These are phyloP conservation scores for Akebia trifoliata DNA, from an alignment of 164 flowering plant species.

Conservation along the genomic window DNA sequence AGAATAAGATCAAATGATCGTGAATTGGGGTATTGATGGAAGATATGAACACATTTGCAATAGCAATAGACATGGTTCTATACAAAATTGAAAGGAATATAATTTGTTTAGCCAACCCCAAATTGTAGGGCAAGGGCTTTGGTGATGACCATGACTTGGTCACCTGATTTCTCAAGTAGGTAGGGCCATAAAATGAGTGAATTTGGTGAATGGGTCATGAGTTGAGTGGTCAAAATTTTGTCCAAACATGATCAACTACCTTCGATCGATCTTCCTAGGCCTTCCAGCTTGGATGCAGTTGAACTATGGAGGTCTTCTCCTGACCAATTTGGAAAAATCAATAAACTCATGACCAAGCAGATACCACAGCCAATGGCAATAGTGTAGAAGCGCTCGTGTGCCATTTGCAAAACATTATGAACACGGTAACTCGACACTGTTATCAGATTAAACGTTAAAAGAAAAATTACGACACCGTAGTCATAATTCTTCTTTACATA, in stretches of 20 bases:
- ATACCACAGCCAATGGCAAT: constrained; percentile 80
- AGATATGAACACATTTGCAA: too few species aligned
- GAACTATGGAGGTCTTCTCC: constrained; percentile 78
- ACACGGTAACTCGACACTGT: constrained; percentile 77
- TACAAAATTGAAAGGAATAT: too few species aligned
- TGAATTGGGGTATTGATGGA: too few species aligned
- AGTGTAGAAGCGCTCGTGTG: constrained; percentile 61
- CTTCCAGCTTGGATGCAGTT: constrained; percentile 66
- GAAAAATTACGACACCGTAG: constrained; percentile 83
- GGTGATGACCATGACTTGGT: too few species aligned
- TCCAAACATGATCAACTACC: too few species aligned
- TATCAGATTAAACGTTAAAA: constrained; percentile 81
- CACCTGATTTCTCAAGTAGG: too few species aligned
- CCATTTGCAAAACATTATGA: constrained; percentile 57
- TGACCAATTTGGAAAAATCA: constrained; percentile 83
- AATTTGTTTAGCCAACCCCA: too few species aligned
- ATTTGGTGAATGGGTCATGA: neutral
- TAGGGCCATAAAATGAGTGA: too few species aligned
- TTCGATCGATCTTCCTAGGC: constrained; percentile 69
- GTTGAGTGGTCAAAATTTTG: too few species aligned
- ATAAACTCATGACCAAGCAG: constrained; percentile 77
- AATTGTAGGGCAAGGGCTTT: too few species aligned
- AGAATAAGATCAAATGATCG: too few species aligned
- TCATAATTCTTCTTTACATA: constrained; percentile 81
- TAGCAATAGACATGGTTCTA: too few species aligned